Evolutionary conservation across 345 rosid species (phyloP), one percentile per base, ranked within the genome.

Genomic region (Anastatica hierochuntica): DNA sequence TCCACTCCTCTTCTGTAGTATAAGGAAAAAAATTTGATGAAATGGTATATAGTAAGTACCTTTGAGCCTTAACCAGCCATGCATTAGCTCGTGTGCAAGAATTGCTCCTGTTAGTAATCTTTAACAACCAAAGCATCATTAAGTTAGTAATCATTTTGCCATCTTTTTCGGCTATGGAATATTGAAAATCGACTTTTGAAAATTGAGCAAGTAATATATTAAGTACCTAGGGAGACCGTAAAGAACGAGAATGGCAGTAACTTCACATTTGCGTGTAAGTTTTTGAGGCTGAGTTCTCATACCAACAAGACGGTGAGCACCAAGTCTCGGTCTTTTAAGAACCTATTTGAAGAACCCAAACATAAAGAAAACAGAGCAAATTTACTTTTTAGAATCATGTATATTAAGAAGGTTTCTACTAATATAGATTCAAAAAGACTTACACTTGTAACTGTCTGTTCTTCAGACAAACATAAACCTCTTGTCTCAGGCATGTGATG

Each of bases 401-500:
- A 41, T 6, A 16, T 12, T 10, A 34, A 13, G 43, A 3, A 40
- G 30, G 56, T 31, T 47, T 21, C 33, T 19, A 14, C 33, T 19
- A 14, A 14, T 19, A 38, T 38, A 40, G 33, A 36, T 44, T 30
- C 1, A 1, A 21, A 53, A 37, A 38, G 12, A 52, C 89, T 41
- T 85, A 92, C 98, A 70, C 88, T 87, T 41, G 90, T 68, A 38
- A 88, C 88, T 9, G 95, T 92, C 55, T 84, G 98, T 63, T 92
- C 96, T 74, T 88, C 98, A 15, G 96, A 92, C 58, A 92, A 84
- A 53, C 98, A 88, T 48, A 92, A 74, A n/a, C 98, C 95, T 49
- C 96, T 78, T 39, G 95, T 92, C 77, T 85, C 98, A 15, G 95
- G 98, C 95, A 88, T 76, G 71, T 92, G 95, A 73, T 85, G 88